Base-by-base conservation (phyloP, 2,329 filamentous ascomycete genomes). In the Trichophaea hybrida region DNA sequence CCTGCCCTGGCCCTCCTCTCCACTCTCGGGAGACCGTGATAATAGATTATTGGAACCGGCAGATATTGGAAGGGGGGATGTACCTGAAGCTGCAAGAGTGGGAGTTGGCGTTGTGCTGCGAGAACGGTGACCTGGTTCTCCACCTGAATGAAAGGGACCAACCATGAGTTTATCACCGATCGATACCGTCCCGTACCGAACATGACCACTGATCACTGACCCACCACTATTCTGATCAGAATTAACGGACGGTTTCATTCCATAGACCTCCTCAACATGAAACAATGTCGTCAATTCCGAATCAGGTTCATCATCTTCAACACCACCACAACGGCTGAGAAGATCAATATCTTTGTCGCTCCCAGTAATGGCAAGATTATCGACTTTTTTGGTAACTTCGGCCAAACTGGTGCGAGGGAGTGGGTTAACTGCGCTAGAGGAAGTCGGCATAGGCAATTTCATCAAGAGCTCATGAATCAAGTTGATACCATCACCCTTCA, bases 191-290 rank as follows among this genome's bases (percentile, higher is more conserved):
- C 90, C 91, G 65, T 86, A 85, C n/a, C 85, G 83, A 10, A 96
- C 76, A 64, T 93, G 81, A 0, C 91, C 91, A 46, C 88, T 90
- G 5, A 96, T 78, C 12, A 98, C 86, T n/a, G 81, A 78, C 6
- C 84, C 84, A 76, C 38, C 73, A 33, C 50, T 55, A 50, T 75
- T 69, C 5, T 72, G 71, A 33, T 72, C 68, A 59, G 74, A 69
- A 58, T 75, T 67, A 63, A 66, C 69, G 1, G 74, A 71, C 0
- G 80, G 78, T 1, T 84, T 80, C 12, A 90, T 79, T 60, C 80
- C 86, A 71, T 94, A 97, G 1, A 89, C 82, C 67, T 96, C 91
- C 69, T 97, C 91, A 31, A 97, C 80, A 69, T 96, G 86, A 69
- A 97, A 97, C 1, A 96, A 74, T 37, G 80, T 80, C 4, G 75